Conservation (phyloP, 2,329 filamentous ascomycete species). For the Ophiostoma piceae region DNA sequence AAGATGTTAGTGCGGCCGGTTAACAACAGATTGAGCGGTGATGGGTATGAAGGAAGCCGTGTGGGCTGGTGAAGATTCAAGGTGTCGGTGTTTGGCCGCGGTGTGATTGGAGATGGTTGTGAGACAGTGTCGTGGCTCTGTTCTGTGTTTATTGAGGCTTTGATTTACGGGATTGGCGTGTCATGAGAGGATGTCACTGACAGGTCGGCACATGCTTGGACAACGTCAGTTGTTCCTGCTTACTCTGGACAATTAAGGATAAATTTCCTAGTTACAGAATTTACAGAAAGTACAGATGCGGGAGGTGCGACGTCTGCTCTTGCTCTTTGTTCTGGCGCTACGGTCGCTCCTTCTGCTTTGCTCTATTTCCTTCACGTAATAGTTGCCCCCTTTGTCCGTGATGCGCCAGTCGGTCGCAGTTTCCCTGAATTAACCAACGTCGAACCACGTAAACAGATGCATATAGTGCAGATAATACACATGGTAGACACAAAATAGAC, state of each 20-base stretch:
- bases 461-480: neutral
- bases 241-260: neutral
- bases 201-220: neutral
- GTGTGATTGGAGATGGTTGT: neutral
- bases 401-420: conserved; percentile 8
- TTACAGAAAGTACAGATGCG: neutral
- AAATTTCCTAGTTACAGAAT: no score
- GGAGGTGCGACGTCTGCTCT: conserved; percentile 2
- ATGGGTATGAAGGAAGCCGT: neutral
- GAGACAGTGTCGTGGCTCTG: no score
- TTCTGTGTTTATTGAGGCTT: neutral
- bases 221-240: neutral
- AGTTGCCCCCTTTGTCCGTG: conserved; percentile 12
- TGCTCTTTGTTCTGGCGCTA: neutral
- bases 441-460: conserved; percentile 6
- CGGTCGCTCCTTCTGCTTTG: neutral
- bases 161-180: neutral
- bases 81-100: neutral
- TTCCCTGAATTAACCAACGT: neutral
- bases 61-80: neutral
- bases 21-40: conserved; percentile 1
- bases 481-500: neutral
- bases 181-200: conserved; percentile 1
- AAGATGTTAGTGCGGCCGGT: conserved; percentile 2
- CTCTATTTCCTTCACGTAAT: conserved; percentile 13